Evolutionary conservation across 257 asterid genomes (phyloP).

Genomic region (Nicotiana obtusifolia): DNA sequence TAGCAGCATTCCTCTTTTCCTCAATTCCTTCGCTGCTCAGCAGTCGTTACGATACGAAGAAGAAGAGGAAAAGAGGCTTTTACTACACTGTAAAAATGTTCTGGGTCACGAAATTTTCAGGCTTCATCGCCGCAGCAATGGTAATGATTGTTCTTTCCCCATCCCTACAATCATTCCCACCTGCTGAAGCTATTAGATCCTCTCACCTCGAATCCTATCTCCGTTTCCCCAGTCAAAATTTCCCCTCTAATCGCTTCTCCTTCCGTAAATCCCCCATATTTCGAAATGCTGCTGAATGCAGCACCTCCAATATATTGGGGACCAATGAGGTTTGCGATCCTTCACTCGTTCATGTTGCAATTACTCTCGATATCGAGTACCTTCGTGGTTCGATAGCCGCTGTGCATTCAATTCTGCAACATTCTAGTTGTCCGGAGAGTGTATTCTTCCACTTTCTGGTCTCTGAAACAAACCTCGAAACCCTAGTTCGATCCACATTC

Average conservation of each 20-base stretch:
- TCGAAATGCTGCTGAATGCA: constrained; percentile 63
- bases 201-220: constrained; percentile 43
- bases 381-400: constrained; percentile 93
- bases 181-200: constrained; percentile 89
- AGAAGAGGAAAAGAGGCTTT: constrained; percentile 19
- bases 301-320: constrained; percentile 15
- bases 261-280: constrained; percentile 57
- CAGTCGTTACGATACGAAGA: constrained; percentile 19
- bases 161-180: constrained; percentile 78
- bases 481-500: constrained; percentile 69
- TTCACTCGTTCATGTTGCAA: constrained; percentile 75
- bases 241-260: constrained; percentile 23
- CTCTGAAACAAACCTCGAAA: constrained; percentile 53
- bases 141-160: constrained; percentile 67
- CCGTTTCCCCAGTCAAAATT: constrained; percentile 18
- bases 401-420: constrained; percentile 79
- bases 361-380: constrained; percentile 77
- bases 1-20: constrained; percentile 43
- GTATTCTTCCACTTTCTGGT: constrained; percentile 84
- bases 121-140: constrained; percentile 73
- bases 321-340: constrained; percentile 58
- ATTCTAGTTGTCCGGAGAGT: constrained; percentile 71
- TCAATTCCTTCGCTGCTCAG: constrained; percentile 14
- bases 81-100: constrained; percentile 43
- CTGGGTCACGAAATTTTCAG: constrained; percentile 68